A percentile compares a stretch with the other conserved stretches of the same genome.
phyloP scores from a whole-genome alignment of 257 asterid genomes.

The Penstemon barbatus region DNA sequence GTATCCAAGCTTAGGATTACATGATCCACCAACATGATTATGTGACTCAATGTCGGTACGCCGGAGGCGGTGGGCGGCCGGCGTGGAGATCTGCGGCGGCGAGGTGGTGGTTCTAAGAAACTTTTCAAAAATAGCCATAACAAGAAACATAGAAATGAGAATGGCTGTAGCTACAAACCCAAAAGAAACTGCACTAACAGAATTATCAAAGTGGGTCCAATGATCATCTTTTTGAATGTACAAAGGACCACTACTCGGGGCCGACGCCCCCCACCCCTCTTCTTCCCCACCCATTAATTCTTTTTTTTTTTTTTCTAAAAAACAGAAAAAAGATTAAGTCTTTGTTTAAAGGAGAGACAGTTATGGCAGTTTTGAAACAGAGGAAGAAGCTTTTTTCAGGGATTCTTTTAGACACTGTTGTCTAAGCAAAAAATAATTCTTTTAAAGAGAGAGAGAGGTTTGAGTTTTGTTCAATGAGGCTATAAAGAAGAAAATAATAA shows the following conservation, averaged over 20 bases:
- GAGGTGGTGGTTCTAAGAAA: slow-evolving; percentile 60
- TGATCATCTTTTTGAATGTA: slow-evolving; percentile 64
- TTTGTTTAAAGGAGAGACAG: slow-evolving; percentile 27
- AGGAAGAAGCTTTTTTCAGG: slow-evolving; percentile 28
- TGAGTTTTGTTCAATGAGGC: not conserved
- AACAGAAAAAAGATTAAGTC: not conserved
- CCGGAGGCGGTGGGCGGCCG: slow-evolving; percentile 34
- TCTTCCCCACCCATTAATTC: slow-evolving; percentile 62
- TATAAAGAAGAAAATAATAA: no score
- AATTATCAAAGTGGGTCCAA: slow-evolving; percentile 89
- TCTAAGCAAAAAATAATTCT: slow-evolving; percentile 17
- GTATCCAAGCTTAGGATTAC: slow-evolving; percentile 51
- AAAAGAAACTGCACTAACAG: slow-evolving; percentile 82
- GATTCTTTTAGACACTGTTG: slow-evolving; percentile 21
- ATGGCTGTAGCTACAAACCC: slow-evolving; percentile 96
- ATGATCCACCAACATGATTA: slow-evolving; percentile 27
- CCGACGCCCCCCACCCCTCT: slow-evolving; percentile 63
- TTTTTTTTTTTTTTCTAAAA: not conserved
- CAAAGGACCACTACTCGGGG: slow-evolving; percentile 61
- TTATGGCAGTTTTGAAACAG: slow-evolving; percentile 39
- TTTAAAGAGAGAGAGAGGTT: slow-evolving; percentile 3
- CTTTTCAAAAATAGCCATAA: slow-evolving; percentile 91
- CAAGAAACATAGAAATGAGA: slow-evolving; percentile 87
- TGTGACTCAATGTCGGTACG: slow-evolving; percentile 59
- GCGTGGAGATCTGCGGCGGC: slow-evolving; percentile 49